Percentiles rank a stretch among this genome's conserved stretches.
Conservation (phyloP, 2,329 filamentous ascomycete genomes). For the Apiospora kogelbergensis region DNA sequence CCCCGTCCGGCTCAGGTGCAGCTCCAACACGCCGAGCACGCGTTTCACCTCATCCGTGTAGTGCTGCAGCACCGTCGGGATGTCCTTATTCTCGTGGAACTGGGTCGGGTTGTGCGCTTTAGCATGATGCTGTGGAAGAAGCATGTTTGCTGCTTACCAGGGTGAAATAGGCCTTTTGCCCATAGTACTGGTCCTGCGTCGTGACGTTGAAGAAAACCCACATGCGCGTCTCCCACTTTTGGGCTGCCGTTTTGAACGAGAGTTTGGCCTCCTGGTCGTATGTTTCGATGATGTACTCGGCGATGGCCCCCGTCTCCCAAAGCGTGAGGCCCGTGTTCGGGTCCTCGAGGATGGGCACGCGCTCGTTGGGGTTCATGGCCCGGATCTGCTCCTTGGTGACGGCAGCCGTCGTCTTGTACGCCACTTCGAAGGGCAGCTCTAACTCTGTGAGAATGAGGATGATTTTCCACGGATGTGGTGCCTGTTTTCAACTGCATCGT, state of each 20-base stretch:
- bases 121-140: no score
- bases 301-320: conserved; percentile 15
- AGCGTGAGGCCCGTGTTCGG: conserved; percentile 14
- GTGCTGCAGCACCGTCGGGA: conserved; percentile 39
- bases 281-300: conserved; percentile 9
- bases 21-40: conserved; percentile 40
- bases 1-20: conserved; percentile 27
- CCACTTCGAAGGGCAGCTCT: background rate
- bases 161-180: conserved; percentile 1
- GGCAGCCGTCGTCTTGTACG: background rate
- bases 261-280: conserved; percentile 32
- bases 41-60: conserved; percentile 44
- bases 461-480: background rate
- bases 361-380: conserved; percentile 15
- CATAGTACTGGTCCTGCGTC: background rate
- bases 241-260: background rate
- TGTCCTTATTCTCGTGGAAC: background rate
- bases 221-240: background rate
- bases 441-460: background rate
- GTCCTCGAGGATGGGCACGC: conserved; percentile 13
- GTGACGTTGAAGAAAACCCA: background rate
- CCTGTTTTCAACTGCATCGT: background rate
- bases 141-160: no score
- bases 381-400: background rate
- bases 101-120: no score